phyloP scores from a whole-genome alignment of 768 basidiomycete genomes.

The Russula emetica region DNA sequence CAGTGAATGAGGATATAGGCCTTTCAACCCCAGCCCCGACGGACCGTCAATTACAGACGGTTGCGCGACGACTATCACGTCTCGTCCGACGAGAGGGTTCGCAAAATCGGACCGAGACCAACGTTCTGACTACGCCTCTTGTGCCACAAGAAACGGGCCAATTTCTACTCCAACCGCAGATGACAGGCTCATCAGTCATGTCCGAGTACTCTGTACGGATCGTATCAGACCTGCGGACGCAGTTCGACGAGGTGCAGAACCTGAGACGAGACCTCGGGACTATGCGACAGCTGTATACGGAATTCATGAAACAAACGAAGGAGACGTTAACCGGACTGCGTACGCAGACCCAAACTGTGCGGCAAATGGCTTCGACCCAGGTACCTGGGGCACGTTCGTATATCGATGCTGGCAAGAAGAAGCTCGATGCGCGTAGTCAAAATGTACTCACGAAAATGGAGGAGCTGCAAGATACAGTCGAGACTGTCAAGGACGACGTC shows the following conservation, averaged over 20 bases:
- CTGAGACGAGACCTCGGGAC: slow-evolving; percentile 88
- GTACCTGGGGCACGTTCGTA: slow-evolving; percentile 84
- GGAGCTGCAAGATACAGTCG: slow-evolving; percentile 87
- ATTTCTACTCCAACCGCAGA: slow-evolving; percentile 58
- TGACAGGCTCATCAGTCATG: slow-evolving; percentile 68
- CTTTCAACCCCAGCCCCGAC: slow-evolving; percentile 57
- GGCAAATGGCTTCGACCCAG: slow-evolving; percentile 74
- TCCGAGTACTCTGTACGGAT: slow-evolving; percentile 72
- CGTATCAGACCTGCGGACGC: slow-evolving; percentile 78
- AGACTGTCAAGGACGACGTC: slow-evolving; percentile 86
- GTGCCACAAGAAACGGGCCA: slow-evolving; percentile 64
- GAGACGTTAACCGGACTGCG: slow-evolving; percentile 74
- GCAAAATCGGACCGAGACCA: slow-evolving; percentile 31
- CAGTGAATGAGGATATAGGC: slow-evolving; percentile 58
- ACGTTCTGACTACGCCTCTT: slow-evolving; percentile 36
- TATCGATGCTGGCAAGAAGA: slow-evolving; percentile 87
- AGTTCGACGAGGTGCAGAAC: slow-evolving; percentile 93
- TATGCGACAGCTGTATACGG: slow-evolving; percentile 91
- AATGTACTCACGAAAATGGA: slow-evolving; percentile 90
- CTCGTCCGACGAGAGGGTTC: slow-evolving; percentile 46
- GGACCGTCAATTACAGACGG: slow-evolving; percentile 67
- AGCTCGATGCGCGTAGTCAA: slow-evolving; percentile 85
- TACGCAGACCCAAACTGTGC: slow-evolving; percentile 80
- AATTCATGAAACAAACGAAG: slow-evolving; percentile 91
- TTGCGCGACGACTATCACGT: slow-evolving; percentile 70